Percentiles rank a stretch among this genome's conserved stretches.
These are phyloP conservation scores for Mucor plumbeus DNA, from an alignment of 371 early-diverging fungal genomes.

Conservation along the genomic window DNA sequence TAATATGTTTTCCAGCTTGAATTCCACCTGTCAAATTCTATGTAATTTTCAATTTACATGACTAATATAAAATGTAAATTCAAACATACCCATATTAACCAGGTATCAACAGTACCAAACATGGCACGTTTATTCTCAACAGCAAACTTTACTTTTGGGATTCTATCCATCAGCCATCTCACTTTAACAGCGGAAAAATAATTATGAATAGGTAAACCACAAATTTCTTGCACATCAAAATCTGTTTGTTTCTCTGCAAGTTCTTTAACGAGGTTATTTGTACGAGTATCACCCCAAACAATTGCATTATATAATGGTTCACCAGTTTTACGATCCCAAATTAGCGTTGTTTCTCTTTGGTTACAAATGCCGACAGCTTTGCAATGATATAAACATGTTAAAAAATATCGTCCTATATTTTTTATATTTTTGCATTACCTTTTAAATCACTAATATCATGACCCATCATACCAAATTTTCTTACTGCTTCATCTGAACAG, in stretches of 20 bases:
- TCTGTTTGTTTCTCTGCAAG: conserved; percentile 55
- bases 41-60: background rate
- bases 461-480: conserved; percentile 72
- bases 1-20: conserved; percentile 74
- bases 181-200: conserved; percentile 95
- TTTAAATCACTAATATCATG: conserved; percentile 68
- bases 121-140: conserved; percentile 40
- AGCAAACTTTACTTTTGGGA: conserved; percentile 61
- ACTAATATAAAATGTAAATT: too few species aligned
- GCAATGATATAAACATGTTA: background rate
- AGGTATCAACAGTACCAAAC: conserved; percentile 94
- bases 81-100: conserved; percentile 75
- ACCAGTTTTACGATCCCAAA: conserved; percentile 87
- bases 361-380: conserved; percentile 91
- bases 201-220: conserved; percentile 92
- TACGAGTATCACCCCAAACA: conserved; percentile 94
- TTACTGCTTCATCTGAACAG: conserved; percentile 74
- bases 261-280: conserved; percentile 71
- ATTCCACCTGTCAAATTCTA: conserved; percentile 79
- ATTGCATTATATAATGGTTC: conserved; percentile 88
- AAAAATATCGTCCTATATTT: background rate
- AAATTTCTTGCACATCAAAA: conserved; percentile 60
- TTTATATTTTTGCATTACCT: conserved; percentile 34
- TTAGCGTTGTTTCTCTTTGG: conserved; percentile 93
- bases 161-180: conserved; percentile 90